Evolutionary conservation across 1,284 basidiomycete genomes (phyloP).

Genomic region (Melampsora larici-populina): DNA sequence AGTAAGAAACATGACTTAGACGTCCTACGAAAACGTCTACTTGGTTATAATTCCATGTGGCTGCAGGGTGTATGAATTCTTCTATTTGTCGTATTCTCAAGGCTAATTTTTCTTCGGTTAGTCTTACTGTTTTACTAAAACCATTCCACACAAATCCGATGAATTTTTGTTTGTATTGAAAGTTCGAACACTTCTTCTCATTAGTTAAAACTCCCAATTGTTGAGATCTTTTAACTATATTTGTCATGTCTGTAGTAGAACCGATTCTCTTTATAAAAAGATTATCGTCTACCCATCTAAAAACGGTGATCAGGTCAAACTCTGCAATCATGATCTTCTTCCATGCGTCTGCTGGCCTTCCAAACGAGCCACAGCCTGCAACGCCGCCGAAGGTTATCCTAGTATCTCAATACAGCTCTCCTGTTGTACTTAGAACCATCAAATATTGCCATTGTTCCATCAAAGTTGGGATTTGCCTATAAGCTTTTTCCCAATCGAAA

Average conservation of each 20-base stretch:
- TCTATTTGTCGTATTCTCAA: no score
- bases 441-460: neutral
- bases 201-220: conserved; percentile 4
- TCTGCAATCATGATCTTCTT: neutral
- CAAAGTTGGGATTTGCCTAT: neutral
- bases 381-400: neutral
- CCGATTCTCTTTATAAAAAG: no score
- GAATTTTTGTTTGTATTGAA: neutral
- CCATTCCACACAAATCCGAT: conserved; percentile 13
- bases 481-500: no score
- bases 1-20: neutral
- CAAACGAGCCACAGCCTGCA: conserved; percentile 7
- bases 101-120: neutral
- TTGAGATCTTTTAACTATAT: no score
- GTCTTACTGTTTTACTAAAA: neutral
- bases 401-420: neutral
- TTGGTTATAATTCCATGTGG: no score
- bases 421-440: neutral
- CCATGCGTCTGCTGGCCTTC: conserved; percentile 10
- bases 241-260: neutral
- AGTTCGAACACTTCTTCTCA: neutral
- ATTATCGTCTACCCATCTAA: no score
- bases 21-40: neutral
- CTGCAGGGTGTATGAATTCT: no score
- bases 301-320: neutral